Evolutionary conservation across 257 asterid genomes (phyloP).

Genomic region (Solanum pennellii): DNA sequence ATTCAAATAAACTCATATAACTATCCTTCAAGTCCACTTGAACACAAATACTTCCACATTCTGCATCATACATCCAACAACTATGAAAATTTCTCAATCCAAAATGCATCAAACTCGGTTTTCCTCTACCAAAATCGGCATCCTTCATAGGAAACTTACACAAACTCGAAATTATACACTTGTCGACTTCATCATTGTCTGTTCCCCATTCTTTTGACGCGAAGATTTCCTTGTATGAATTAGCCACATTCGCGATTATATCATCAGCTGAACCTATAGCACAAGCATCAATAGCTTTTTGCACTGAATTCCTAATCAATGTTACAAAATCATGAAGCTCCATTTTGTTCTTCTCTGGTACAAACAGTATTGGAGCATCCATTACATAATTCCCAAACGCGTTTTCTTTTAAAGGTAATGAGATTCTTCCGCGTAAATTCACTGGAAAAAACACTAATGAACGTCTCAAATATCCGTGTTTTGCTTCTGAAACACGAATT

Average conservation of each 20-base stretch:
- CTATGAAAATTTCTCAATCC: background rate
- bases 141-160: background rate
- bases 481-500: background rate
- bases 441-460: background rate
- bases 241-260: background rate
- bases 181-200: background rate
- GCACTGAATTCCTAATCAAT: background rate
- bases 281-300: background rate
- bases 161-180: background rate
- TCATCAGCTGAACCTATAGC: background rate
- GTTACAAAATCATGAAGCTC: background rate
- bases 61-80: background rate
- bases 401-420: background rate
- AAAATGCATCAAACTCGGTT: background rate
- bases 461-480: background rate
- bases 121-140: background rate
- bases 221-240: background rate
- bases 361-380: background rate
- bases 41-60: background rate
- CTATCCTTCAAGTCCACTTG: background rate
- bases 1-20: background rate
- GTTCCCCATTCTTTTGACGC: background rate
- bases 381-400: slow-evolving; percentile 5
- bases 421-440: background rate
- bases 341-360: background rate